Evolutionary conservation across 2,329 filamentous ascomycete genomes (phyloP), one percentile per base, ranked within the genome.

Genomic region (Penicillium sp.): DNA sequence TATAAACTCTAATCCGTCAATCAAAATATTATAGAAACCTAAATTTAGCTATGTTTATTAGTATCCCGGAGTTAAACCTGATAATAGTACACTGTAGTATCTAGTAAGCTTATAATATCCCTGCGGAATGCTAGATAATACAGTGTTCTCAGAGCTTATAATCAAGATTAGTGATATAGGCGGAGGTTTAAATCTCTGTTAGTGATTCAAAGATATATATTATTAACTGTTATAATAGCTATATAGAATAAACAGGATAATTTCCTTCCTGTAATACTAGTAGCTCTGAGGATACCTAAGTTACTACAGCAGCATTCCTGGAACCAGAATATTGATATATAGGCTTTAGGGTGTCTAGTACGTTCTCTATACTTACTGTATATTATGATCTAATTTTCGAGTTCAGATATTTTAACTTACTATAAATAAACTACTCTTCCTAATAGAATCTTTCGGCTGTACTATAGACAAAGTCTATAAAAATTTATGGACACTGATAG

Each of bases 121-220:
- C 11, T 26, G 21, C 13, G 46, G 48, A 26, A 42, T 52, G 23
- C 34, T 58, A n/a, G 49, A 56, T 9, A 23, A 53, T 40, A 37
- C 28, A 37, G 19, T 10, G 10, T 23, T 36, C 11, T 56, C 56
- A n/a, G 18, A 21, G 5, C 19, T 56, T 26, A 42, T 21, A 18
- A 37, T 54, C 29, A 53, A 51, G 24, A 51, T 54, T 37, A 37
- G 50, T 24, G 53, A 59, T 54, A 24, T 59, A 36, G 56, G 47
- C 28, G 50, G 47, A 56, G 56, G 49, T 58, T 14, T 60, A 24
- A 6, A 26, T n/a, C 40, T 13, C 31, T 28, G 26, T 33, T 34
- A 18, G 1, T 34, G 21, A 26, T 31, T 16, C 24, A 33, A 46
- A 10, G 36, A 11, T 48, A 13, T 24, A 26, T 2, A 43, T 44